phyloP scores from a whole-genome alignment of 1,284 basidiomycete genomes.

The Ganoderma sp. region DNA sequence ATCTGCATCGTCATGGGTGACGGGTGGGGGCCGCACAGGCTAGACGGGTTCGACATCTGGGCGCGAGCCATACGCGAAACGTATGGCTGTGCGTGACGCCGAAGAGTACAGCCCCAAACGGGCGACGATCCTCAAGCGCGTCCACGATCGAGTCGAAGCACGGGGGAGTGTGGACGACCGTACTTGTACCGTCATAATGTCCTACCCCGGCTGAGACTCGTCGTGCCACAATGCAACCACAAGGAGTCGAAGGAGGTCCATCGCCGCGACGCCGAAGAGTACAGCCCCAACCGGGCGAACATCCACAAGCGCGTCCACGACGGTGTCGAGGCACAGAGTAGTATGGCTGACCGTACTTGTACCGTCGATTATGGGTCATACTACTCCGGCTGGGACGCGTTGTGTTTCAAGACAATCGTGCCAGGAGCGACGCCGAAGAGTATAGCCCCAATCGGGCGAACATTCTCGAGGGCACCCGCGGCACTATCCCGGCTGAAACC shows the following conservation, averaged over 20 bases:
- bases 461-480: too few species aligned
- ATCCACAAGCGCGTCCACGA: constrained; percentile 1
- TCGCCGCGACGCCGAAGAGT: constrained; percentile 1
- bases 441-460: too few species aligned
- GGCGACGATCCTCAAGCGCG: constrained; percentile 10
- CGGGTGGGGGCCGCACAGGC: neutral
- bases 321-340: neutral
- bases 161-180: constrained; percentile 3
- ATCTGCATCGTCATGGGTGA: neutral
- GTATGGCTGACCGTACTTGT: too few species aligned
- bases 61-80: neutral
- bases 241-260: neutral
- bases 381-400: too few species aligned
- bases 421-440: too few species aligned
- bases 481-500: too few species aligned
- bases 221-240: neutral
- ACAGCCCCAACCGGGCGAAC: neutral
- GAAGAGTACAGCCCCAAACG: constrained; percentile 12
- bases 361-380: too few species aligned
- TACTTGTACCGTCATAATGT: constrained; percentile 2
- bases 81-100: constrained; percentile 1
- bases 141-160: neutral
- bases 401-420: too few species aligned
- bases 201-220: neutral
- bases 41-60: neutral